A percentile compares a stretch with the other conserved stretches of the same genome.
These are phyloP conservation scores for Coniochaeta prunicola DNA, from an alignment of 2,329 filamentous ascomycete species.

Conservation along the genomic window DNA sequence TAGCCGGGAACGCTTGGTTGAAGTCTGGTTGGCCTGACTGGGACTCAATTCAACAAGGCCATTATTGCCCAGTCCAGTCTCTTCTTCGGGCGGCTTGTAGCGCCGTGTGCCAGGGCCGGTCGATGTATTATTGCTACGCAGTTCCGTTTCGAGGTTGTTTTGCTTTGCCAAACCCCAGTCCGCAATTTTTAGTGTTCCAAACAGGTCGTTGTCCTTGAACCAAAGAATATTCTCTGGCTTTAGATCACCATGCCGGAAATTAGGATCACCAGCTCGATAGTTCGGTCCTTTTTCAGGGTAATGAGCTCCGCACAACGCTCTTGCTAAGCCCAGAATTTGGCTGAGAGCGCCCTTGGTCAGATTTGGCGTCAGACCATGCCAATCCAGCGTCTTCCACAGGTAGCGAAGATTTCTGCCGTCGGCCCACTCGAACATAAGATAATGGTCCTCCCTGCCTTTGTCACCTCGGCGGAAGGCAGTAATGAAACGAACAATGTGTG, in stretches of 20 bases:
- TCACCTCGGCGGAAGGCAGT: constrained; percentile 10
- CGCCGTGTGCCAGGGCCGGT: neutral
- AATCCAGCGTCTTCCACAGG: neutral
- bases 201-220: constrained; percentile 1
- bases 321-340: constrained; percentile 4
- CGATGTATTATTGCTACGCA: constrained; percentile 10
- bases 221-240: constrained; percentile 9
- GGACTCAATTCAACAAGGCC: neutral
- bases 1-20: constrained; percentile 6
- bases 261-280: constrained; percentile 10
- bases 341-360: constrained; percentile 1
- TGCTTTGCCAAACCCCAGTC: constrained; percentile 8
- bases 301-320: constrained; percentile 3
- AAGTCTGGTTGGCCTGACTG: constrained; percentile 8
- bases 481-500: constrained; percentile 8
- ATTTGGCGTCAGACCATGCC: neutral
- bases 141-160: constrained; percentile 2
- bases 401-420: constrained; percentile 7
- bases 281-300: neutral
- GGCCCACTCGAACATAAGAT: constrained; percentile 11
- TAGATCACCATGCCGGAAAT: constrained; percentile 9
- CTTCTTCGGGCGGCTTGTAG: neutral
- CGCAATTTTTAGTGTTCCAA: constrained; percentile 6
- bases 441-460: constrained; percentile 3
- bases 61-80: neutral